Base-by-base conservation (phyloP, 768 basidiomycete species). In the Mycena amicta region DNA sequence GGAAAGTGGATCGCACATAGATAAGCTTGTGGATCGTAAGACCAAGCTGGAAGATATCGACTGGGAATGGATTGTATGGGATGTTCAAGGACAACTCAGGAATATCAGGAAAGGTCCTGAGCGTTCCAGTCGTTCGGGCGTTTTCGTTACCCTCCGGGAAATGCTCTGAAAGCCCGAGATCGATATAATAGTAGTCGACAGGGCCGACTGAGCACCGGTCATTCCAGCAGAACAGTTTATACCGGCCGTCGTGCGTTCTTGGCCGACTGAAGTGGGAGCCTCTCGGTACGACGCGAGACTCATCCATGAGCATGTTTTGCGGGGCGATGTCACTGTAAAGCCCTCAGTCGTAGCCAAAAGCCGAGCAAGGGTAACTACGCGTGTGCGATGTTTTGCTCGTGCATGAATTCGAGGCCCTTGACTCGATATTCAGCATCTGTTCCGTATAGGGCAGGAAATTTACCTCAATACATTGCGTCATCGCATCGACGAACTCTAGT, bases 171-270 rank as follows among this genome's bases (percentile, higher is more conserved):
- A 65, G 47, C 15, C 67, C 68, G 47, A 69, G 71, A 46, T 73
- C 70, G 23, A 70, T 69, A 37, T 69, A 64, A 39, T 63, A 71
- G 39, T 72, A 72, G 23, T 62, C 62, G 15, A 70, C 54, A 16
- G 68, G 67, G 1, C 53, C 33, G 12, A 69, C 62, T 2, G 65
- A 59, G 40, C 70, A 63, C 2, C 67, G 64, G n/a, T 62, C 61
- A 11, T 37, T 37, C 45, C 33, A 57, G 33, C 47, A 57, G 50
- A 57, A 57, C 26, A 57, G 31, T 33, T 50, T 18, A 22, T 31
- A 15, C 25, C 27, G 25, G 25, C 56, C 56, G 28, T 47, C 28
- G 27, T 57, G 16, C 47, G 50, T 23, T 60, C 55, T 16, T 12
- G 23, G 26, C 25, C 28, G 26, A 37, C 30, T 53, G 37, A 43